Evolutionary conservation across 1,139 yeast genomes (phyloP).

Genomic region (Hyphopichia burtonii): DNA sequence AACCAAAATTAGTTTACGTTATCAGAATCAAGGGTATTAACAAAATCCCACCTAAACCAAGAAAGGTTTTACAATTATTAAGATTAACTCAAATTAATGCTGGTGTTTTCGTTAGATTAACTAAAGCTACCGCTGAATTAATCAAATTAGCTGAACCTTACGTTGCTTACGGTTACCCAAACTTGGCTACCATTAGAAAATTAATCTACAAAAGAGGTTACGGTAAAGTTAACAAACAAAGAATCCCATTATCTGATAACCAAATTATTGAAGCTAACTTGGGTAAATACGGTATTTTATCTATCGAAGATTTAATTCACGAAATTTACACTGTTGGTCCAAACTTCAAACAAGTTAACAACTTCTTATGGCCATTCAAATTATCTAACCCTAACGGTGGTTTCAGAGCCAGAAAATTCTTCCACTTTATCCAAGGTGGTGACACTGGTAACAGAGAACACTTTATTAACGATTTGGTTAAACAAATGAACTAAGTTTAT

Average conservation of each 20-base stretch:
- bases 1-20: constrained; percentile 94
- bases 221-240: constrained; percentile 99
- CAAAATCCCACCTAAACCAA: constrained; percentile 99
- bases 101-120: constrained; percentile 96
- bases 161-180: constrained; percentile 99
- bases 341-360: constrained; percentile 99
- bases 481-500: constrained; percentile 81
- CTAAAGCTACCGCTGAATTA: constrained; percentile 98
- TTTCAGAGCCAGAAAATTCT: constrained; percentile 99
- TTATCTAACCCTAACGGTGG: constrained; percentile 99
- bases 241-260: constrained; percentile 93
- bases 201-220: constrained; percentile 99
- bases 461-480: constrained; percentile 95
- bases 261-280: constrained; percentile 88
- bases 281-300: constrained; percentile 96
- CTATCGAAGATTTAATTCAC: constrained; percentile 97
- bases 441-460: constrained; percentile 99
- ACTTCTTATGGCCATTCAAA: constrained; percentile 99
- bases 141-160: constrained; percentile 98
- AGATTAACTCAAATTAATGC: constrained; percentile 98
- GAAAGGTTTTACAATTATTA: constrained; percentile 97
- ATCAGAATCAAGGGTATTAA: constrained; percentile 99
- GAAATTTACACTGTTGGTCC: constrained; percentile 99
- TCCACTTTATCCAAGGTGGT: constrained; percentile 99
- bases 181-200: constrained; percentile 91